A percentile compares a stretch with the other conserved stretches of the same genome.
Evolutionary conservation across 169 alveolate genomes (phyloP).

Genomic region (Eimeria maxima): DNA sequence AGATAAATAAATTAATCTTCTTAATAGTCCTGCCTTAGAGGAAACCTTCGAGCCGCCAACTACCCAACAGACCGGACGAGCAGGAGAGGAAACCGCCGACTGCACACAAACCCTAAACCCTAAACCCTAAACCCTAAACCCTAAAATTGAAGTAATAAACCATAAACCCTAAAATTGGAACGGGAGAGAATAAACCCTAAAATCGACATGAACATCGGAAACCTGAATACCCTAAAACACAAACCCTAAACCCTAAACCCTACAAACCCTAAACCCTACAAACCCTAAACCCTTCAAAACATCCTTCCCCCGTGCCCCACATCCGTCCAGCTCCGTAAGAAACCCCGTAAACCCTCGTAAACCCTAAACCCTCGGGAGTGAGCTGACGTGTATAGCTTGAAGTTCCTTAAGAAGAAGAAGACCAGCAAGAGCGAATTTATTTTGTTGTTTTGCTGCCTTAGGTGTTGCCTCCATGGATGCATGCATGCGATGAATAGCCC

Average conservation of each 20-base stretch:
- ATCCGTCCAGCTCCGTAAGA: too few relatives aligned
- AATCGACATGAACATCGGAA: too few relatives aligned
- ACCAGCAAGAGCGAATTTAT: conserved; percentile 96
- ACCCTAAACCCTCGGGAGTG: background rate
- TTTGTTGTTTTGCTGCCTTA: conserved; percentile 89
- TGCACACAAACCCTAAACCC: conserved; percentile 85
- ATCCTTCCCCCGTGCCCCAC: too few relatives aligned
- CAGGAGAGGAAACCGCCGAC: conserved; percentile 95
- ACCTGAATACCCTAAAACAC: too few relatives aligned
- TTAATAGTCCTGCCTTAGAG: conserved; percentile 96
- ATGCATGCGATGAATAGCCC: conserved; percentile 99
- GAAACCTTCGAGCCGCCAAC: conserved; percentile 98
- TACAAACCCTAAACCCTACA: background rate
- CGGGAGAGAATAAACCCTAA: too few relatives aligned
- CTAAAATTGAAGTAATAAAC: too few relatives aligned
- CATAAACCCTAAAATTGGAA: too few relatives aligned
- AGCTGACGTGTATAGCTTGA: conserved; percentile 84
- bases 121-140: background rate
- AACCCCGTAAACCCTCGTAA: background rate
- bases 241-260: too few relatives aligned
- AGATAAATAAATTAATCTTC: conserved; percentile 87
- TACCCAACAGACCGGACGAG: conserved; percentile 96
- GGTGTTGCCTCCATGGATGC: conserved; percentile 93
- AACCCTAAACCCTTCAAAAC: background rate
- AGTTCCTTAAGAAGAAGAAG: conserved; percentile 97